These are phyloP conservation scores for Arxiozyma bovina DNA, from an alignment of 1,139 yeast genomes.

Conservation along the genomic window DNA sequence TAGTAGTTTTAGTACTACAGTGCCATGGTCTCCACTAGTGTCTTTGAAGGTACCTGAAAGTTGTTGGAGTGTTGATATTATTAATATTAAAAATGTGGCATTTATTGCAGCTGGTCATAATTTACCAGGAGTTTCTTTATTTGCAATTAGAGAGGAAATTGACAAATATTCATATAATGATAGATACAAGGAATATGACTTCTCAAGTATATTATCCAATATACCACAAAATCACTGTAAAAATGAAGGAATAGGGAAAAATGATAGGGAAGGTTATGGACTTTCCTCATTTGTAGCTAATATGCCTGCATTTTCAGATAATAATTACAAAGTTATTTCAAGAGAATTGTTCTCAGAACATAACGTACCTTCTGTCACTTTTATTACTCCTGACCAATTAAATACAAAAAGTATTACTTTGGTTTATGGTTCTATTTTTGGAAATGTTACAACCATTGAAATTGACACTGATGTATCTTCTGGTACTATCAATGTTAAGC, in stretches of 20 bases:
- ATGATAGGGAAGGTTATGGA: not conserved
- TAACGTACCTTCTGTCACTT: slow-evolving; percentile 16
- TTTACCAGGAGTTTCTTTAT: slow-evolving; percentile 18
- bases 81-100: slow-evolving; percentile 5
- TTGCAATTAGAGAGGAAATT: slow-evolving; percentile 7
- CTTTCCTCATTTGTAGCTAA: not conserved
- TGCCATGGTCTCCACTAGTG: not conserved
- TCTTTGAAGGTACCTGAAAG: slow-evolving; percentile 12
- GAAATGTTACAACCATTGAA: slow-evolving; percentile 14
- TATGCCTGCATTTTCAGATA: not conserved
- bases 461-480: slow-evolving; percentile 5
- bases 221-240: not conserved
- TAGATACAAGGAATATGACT: not conserved
- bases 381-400: slow-evolving; percentile 8
- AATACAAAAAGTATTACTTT: slow-evolving; percentile 6
- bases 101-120: slow-evolving; percentile 22
- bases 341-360: slow-evolving; percentile 12
- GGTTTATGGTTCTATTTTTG: slow-evolving; percentile 17
- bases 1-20: not conserved
- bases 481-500: slow-evolving; percentile 3
- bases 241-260: no score
- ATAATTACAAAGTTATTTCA: not conserved
- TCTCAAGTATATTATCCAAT: not conserved
- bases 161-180: not conserved
- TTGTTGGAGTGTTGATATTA: slow-evolving; percentile 24